These are phyloP conservation scores for Claviceps arundinis DNA, from an alignment of 2,329 filamentous ascomycete species.

Conservation along the genomic window DNA sequence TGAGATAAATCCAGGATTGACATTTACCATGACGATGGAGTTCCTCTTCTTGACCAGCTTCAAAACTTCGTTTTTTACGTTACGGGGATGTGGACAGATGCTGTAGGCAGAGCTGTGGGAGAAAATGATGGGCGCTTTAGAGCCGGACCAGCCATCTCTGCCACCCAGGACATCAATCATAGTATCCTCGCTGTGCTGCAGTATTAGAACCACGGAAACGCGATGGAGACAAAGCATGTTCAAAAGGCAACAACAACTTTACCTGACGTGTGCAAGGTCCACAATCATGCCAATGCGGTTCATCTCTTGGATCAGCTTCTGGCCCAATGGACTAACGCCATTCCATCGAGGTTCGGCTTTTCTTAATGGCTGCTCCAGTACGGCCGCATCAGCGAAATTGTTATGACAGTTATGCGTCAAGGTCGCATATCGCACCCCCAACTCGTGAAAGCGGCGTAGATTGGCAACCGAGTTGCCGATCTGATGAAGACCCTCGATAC, in stretches of 20 bases:
- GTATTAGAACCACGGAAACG: neutral
- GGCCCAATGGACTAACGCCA: slow-evolving; percentile 61
- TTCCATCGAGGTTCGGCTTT: slow-evolving; percentile 39
- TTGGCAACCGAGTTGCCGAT: slow-evolving; percentile 75
- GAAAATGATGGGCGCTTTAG: slow-evolving; percentile 73
- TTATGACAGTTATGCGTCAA: slow-evolving; percentile 61
- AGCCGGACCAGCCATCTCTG: slow-evolving; percentile 51
- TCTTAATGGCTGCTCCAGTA: slow-evolving; percentile 30
- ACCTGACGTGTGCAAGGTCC: slow-evolving; percentile 50
- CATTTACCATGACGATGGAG: slow-evolving; percentile 85
- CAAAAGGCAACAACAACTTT: slow-evolving; percentile 32
- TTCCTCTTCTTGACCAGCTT: slow-evolving; percentile 59
- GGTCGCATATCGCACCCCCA: slow-evolving; percentile 79
- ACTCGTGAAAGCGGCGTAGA: slow-evolving; percentile 58
- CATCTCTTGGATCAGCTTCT: slow-evolving; percentile 68
- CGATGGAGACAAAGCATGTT: slow-evolving; percentile 39
- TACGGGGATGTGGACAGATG: slow-evolving; percentile 77
- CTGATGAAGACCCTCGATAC: slow-evolving; percentile 81
- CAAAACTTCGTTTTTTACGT: slow-evolving; percentile 77
- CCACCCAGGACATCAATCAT: slow-evolving; percentile 71
- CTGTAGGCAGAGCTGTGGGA: slow-evolving; percentile 73
- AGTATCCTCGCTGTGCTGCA: slow-evolving; percentile 52
- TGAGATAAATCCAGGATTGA: slow-evolving; percentile 68
- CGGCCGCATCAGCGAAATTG: neutral
- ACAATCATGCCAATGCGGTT: slow-evolving; percentile 55